These are phyloP conservation scores for Clavariopsis aquatica DNA, from an alignment of 495 filamentous ascomycete genomes.

Conservation along the genomic window DNA sequence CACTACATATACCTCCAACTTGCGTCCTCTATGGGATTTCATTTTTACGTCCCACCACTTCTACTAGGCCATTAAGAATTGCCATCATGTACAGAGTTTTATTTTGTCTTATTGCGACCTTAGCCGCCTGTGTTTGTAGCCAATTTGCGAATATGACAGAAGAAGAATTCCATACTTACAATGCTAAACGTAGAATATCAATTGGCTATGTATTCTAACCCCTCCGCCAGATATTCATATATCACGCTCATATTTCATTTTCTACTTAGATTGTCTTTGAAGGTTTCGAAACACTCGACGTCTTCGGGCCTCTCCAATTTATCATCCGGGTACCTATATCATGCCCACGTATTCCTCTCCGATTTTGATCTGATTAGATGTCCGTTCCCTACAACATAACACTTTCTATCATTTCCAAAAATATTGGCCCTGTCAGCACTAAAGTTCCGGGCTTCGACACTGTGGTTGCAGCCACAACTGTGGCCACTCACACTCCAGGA, in stretches of 20 bases:
- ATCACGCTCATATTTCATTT: not conserved
- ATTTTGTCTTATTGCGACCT: too few relatives aligned
- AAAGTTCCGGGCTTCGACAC: not conserved
- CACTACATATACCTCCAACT: too few relatives aligned
- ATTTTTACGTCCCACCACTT: too few relatives aligned
- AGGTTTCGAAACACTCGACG: conserved; percentile 15
- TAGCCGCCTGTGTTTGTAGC: too few relatives aligned
- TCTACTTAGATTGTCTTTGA: conserved; percentile 4
- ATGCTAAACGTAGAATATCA: not conserved
- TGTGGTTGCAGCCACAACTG: not conserved
- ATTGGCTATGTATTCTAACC: conserved; percentile 4
- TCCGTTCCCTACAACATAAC: conserved; percentile 16
- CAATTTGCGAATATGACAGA: too few relatives aligned
- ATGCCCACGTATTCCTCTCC: not conserved
- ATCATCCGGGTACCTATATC: not conserved
- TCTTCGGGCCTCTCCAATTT: conserved; percentile 15
- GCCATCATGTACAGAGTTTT: too few relatives aligned
- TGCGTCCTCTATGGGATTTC: too few relatives aligned
- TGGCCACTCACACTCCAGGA: conserved; percentile 20
- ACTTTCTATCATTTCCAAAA: conserved; percentile 3
- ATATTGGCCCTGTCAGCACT: conserved; percentile 4
- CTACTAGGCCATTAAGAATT: too few relatives aligned
- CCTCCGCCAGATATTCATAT: too few relatives aligned
- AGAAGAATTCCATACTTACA: not conserved
- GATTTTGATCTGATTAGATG: not conserved